Conservation (phyloP, 345 rosid species). For the Microthlaspi erraticum region DNA sequence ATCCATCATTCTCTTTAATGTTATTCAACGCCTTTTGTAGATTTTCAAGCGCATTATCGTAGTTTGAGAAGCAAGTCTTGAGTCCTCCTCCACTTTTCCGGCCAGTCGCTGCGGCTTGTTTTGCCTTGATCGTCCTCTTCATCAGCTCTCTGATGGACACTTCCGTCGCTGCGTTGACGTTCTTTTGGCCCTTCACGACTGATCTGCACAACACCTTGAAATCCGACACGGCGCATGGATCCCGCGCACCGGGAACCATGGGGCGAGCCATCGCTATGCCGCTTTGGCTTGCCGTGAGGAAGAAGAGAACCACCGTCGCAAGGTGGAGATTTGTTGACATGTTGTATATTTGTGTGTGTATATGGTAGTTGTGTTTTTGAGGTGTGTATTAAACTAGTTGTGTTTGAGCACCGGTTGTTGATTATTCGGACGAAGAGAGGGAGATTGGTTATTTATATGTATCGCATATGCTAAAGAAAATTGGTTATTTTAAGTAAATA, state of each 20-base stretch:
- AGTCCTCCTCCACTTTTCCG: not conserved
- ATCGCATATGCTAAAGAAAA: slow-evolving; percentile 14
- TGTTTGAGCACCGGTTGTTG: slow-evolving; percentile 31
- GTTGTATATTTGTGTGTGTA: not conserved
- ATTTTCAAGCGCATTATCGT: slow-evolving; percentile 32
- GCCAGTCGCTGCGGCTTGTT: slow-evolving; percentile 3
- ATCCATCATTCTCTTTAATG: slow-evolving; percentile 40
- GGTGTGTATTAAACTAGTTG: slow-evolving; percentile 2
- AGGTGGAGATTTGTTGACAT: slow-evolving; percentile 31
- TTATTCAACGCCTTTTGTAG: slow-evolving; percentile 35
- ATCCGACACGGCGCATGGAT: slow-evolving; percentile 41
- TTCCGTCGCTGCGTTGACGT: slow-evolving; percentile 43
- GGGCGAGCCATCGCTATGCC: not conserved
- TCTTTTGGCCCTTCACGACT: slow-evolving; percentile 38
- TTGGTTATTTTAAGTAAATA: slow-evolving; percentile 26
- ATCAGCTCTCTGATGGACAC: slow-evolving; percentile 41
- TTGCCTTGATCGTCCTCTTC: slow-evolving; percentile 13
- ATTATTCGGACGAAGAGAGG: slow-evolving; percentile 33
- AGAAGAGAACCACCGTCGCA: slow-evolving; percentile 21
- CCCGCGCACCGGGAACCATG: not conserved
- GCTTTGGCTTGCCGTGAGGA: slow-evolving; percentile 21
- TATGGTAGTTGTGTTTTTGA: not conserved
- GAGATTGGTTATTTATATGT: slow-evolving; percentile 24
- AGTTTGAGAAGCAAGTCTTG: slow-evolving; percentile 32
- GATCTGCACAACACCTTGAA: slow-evolving; percentile 39